phyloP scores from a whole-genome alignment of 768 basidiomycete species.

The Leccinum boreale region DNA sequence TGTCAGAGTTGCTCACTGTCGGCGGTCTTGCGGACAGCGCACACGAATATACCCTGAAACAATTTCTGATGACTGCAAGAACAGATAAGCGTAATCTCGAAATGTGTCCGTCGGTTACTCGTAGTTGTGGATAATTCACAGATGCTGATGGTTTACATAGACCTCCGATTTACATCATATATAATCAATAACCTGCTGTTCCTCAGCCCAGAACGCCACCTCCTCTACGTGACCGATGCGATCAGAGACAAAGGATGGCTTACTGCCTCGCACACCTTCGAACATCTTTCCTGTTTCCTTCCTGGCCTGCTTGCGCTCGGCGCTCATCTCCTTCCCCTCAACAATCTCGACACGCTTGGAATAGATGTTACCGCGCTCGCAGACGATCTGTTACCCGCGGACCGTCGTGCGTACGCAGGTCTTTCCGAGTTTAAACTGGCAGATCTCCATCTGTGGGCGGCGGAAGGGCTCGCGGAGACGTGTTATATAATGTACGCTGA shows the following conservation, averaged over 20 bases:
- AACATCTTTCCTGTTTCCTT: slow-evolving; percentile 76
- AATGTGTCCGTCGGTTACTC: slow-evolving; percentile 51
- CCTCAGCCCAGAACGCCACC: too few species aligned
- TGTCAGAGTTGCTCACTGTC: slow-evolving; percentile 46
- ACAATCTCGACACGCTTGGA: slow-evolving; percentile 45
- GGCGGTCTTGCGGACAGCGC: slow-evolving; percentile 68
- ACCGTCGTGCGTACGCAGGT: slow-evolving; percentile 31
- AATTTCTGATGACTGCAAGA: slow-evolving; percentile 62
- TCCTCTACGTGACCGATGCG: slow-evolving; percentile 41
- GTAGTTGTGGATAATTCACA: neutral
- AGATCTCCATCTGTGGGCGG: slow-evolving; percentile 70
- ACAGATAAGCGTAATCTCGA: slow-evolving; percentile 58
- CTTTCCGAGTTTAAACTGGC: slow-evolving; percentile 47
- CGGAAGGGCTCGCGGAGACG: slow-evolving; percentile 67
- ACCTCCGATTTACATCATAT: slow-evolving; percentile 57
- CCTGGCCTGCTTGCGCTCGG: slow-evolving; percentile 75
- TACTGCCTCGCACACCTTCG: slow-evolving; percentile 48
- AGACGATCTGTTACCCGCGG: slow-evolving; percentile 15
- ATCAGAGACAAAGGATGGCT: slow-evolving; percentile 18
- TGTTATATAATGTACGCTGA: slow-evolving; percentile 73
- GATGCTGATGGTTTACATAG: slow-evolving; percentile 30
- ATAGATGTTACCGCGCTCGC: slow-evolving; percentile 41
- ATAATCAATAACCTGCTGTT: slow-evolving; percentile 51
- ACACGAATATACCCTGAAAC: slow-evolving; percentile 76
- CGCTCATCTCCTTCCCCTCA: slow-evolving; percentile 56